These are phyloP conservation scores for Orbilia quercus DNA, from an alignment of 2,329 filamentous ascomycete genomes.

Conservation along the genomic window DNA sequence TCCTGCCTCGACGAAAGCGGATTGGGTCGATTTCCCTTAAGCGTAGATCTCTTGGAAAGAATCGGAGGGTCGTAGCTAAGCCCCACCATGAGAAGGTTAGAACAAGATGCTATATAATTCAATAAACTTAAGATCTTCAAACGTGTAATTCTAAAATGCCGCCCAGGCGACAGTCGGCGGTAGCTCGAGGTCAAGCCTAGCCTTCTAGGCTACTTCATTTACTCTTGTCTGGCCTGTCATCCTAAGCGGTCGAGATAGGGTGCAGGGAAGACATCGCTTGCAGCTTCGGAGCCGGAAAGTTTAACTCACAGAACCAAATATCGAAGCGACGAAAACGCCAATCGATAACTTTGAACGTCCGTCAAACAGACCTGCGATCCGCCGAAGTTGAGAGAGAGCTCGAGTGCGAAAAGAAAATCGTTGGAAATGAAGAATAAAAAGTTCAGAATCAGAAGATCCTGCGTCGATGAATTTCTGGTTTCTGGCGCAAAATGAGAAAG, in stretches of 20 bases:
- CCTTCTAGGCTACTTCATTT: constrained; percentile 40
- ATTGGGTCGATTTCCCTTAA: not conserved
- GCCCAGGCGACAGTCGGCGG: constrained; percentile 5
- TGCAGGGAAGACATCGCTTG: constrained; percentile 43
- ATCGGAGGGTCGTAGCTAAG: no score
- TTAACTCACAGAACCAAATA: constrained; percentile 17
- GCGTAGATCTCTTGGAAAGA: constrained; percentile 11
- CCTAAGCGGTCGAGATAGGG: constrained; percentile 21
- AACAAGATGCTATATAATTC: constrained; percentile 11
- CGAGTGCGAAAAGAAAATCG: no score
- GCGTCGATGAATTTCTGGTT: not conserved
- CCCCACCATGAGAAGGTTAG: constrained; percentile 25
- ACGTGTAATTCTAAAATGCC: constrained; percentile 19
- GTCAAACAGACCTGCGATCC: not conserved
- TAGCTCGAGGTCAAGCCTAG: constrained; percentile 6
- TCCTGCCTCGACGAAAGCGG: constrained; percentile 32
- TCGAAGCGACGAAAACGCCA: constrained; percentile 14
- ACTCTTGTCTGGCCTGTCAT: constrained; percentile 14
- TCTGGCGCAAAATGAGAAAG: constrained; percentile 6
- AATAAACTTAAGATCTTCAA: constrained; percentile 45
- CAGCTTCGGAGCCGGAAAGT: constrained; percentile 20
- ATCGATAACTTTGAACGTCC: not conserved
- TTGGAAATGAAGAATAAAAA: no score
- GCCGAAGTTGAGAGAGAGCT: not conserved
- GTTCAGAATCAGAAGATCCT: no score